Evolutionary conservation across 2,329 filamentous ascomycete species (phyloP), one percentile per base, ranked within the genome.

Genomic region (Penicillium griseofulvum): DNA sequence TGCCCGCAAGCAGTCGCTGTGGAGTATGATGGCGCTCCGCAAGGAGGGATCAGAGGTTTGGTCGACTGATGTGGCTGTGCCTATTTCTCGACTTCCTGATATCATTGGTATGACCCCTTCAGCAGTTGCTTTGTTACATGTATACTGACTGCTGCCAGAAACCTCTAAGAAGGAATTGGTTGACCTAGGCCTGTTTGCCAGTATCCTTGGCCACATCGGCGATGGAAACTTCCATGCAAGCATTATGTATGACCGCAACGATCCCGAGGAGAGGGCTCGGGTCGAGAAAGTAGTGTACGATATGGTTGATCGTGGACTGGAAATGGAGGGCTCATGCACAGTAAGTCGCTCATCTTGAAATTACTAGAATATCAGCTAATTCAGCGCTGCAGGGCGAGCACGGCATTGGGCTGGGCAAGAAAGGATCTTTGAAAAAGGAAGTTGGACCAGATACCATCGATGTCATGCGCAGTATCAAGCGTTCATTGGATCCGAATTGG

Each of bases 171-270:
- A 90, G 69, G 90, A 96, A 68, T 87, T 96, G 81, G 89, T 93
- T 66, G 86, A 90, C 12, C 80, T 96, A 11, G 91, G 90, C 0
- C 76, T 96, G 1, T 96, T 96, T 70, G 90, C 91, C 1, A 91
- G 88, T 66, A 89, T 96, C 28, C 78, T 97, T 4, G 92, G 92
- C 3, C 92, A 97, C 68, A 88, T 97, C 54, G 92, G 92, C 12
- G 92, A 96, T 68, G 92, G 92, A 36, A 97, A 97, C 73, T 97
- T 97, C 77, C 92, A 97, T 71, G 87, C 92, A 70, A 90, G 88
- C 69, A 94, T 97, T 74, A 87, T 97, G 76, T 97, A 96, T 71
- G 85, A 94, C 73, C 83, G 83, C 26, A 81, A 79, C 24, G 80
- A 91, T 52, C 81, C 83, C 3, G 84, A 80, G 26, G 89, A 96